Conservation (phyloP, 176 grass and related monocot species). For the Sorghum bicolor region DNA sequence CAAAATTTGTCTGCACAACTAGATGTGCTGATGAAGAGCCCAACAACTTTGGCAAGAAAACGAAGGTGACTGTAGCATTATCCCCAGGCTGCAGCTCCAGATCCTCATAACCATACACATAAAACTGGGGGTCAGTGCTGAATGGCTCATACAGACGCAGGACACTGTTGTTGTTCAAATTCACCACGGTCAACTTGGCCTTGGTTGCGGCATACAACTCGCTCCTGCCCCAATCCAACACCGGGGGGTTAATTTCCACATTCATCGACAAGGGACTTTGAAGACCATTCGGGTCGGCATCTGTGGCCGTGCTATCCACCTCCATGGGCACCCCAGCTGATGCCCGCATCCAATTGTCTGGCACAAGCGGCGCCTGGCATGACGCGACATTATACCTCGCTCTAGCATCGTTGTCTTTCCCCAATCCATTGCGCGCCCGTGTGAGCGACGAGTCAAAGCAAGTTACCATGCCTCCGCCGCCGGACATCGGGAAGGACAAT, state of each 20-base stretch:
- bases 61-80: slow-evolving; percentile 59
- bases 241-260: slow-evolving; percentile 66
- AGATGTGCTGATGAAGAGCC: slow-evolving; percentile 71
- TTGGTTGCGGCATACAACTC: slow-evolving; percentile 67
- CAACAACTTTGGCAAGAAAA: slow-evolving; percentile 79
- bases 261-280: slow-evolving; percentile 47
- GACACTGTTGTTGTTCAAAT: slow-evolving; percentile 53
- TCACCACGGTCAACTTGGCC: slow-evolving; percentile 62
- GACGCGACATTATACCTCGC: slow-evolving; percentile 29
- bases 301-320: slow-evolving; percentile 38
- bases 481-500: slow-evolving; percentile 40
- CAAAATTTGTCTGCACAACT: slow-evolving; percentile 84
- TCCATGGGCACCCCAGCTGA: slow-evolving; percentile 47
- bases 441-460: slow-evolving; percentile 48
- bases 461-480: slow-evolving; percentile 54
- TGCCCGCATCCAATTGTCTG: slow-evolving; percentile 82
- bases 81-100: slow-evolving; percentile 64
- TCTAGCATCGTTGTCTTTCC: slow-evolving; percentile 24
- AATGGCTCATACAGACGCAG: slow-evolving; percentile 73
- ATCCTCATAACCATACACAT: slow-evolving; percentile 67
- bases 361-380: slow-evolving; percentile 71
- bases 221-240: slow-evolving; percentile 76
- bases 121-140: slow-evolving; percentile 84
- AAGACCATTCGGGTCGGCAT: slow-evolving; percentile 29
- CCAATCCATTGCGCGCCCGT: slow-evolving; percentile 19